Evolutionary conservation across 768 basidiomycete genomes (phyloP), one percentile per base, ranked within the genome.

Genomic region (Tubosaeta sp.): DNA sequence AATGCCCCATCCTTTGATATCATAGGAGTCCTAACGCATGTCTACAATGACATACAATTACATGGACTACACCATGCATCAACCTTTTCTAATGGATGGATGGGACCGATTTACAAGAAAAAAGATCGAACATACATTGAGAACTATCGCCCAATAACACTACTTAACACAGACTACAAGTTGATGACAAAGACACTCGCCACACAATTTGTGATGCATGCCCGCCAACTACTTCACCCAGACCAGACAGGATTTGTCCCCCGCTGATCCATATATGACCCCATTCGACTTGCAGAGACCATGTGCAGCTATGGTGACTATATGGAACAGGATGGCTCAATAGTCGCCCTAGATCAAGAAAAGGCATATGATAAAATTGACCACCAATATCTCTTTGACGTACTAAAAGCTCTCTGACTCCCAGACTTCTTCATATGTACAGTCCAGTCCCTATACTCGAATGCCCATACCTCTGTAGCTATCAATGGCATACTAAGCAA

Each of bases 101-200:
- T 70, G 51, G 62, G 72, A 61, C 74, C 70, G 0, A 27, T 78
- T 0, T 77, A 72, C 50, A 78, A 78, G 33, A 77, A 77, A 37
- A 68, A 65, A 5, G 70, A 73, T 16, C 39, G 19, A 4, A 44
- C 41, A 0, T 51, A 66, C 1, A 71, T 74, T 1, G 61, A 34
- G 13, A 74, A 72, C 53, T 75, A 76, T 43, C 0, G 68, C 0
- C 74, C 73, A 0, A 74, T 77, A 0, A 73, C 70, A 0, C 56
- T 75, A 0, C 60, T 72, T 0, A 72, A 73, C 43, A 57, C 65
- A 0, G 66, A 72, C 49, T 73, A 73, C 12, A 72, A 73, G 42
- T 22, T 70, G 0, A 46, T 71, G 31, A 74, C 65, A 0, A 68
- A 66, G 38, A 51, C 41, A 0, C 57, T 72, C 0, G 47, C 66